Percentiles rank a stretch among this genome's conserved stretches.
Conservation (phyloP, 495 filamentous ascomycete species). For the Talaromyces thailandensis region DNA sequence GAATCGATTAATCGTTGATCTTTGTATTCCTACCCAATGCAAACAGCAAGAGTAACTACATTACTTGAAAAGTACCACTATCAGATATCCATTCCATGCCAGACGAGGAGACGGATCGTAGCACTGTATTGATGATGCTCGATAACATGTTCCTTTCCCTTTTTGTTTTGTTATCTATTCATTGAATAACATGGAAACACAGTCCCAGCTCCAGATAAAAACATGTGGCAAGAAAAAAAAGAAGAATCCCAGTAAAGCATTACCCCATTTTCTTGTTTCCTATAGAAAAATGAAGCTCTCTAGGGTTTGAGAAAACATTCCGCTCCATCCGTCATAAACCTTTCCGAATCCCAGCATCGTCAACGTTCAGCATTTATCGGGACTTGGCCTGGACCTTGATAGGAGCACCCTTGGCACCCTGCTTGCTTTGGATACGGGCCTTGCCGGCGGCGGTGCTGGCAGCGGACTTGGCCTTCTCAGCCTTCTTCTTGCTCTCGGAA, state of each 20-base stretch:
- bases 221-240: conserved; percentile 9
- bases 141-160: not conserved
- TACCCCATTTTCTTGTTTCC: not conserved
- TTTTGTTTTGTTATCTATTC: conserved; percentile 9
- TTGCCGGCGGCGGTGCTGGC: conserved; percentile 64
- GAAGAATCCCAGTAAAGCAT: conserved; percentile 3
- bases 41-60: not conserved
- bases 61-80: not conserved
- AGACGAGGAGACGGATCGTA: not conserved
- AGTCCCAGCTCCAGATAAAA: conserved; percentile 19
- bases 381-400: conserved; percentile 78
- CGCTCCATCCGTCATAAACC: not conserved
- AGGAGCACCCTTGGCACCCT: conserved; percentile 86
- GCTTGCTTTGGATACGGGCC: conserved; percentile 83
- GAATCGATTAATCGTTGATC: not conserved
- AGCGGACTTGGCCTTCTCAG: conserved; percentile 96
- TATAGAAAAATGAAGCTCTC: not conserved
- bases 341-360: not conserved
- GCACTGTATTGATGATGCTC: not conserved
- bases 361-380: conserved; percentile 52
- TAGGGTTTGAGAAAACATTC: not conserved
- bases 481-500: conserved; percentile 87
- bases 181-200: conserved; percentile 12
- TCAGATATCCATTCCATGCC: not conserved
- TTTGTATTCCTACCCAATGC: not conserved